Percentiles rank a stretch among this genome's conserved stretches.
Conservation (phyloP, 2,329 filamentous ascomycete species). For the Phialophora tarda region DNA sequence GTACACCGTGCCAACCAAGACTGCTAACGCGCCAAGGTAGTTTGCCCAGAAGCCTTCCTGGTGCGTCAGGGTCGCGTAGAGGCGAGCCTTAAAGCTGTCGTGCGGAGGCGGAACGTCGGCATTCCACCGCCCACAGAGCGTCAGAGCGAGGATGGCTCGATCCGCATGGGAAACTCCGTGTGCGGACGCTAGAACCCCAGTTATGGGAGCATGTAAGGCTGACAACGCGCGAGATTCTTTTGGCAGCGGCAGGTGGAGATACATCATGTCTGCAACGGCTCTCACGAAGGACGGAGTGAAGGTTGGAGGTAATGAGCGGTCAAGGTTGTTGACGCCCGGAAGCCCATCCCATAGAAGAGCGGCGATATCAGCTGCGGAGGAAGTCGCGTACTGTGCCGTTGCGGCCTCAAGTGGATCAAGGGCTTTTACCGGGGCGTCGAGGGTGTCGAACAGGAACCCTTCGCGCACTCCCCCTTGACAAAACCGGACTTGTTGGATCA, state of each 20-base stretch:
- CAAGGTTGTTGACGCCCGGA: conserved; percentile 36
- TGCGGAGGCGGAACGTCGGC: conserved; percentile 44
- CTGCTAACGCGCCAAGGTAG: conserved; percentile 44
- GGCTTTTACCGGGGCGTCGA: conserved; percentile 65
- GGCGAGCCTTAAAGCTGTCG: conserved; percentile 40
- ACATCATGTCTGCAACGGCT: conserved; percentile 45
- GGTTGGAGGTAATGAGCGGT: conserved; percentile 40
- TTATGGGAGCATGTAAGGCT: conserved; percentile 44
- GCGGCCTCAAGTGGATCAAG: conserved; percentile 70
- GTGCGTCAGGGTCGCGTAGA: conserved; percentile 42
- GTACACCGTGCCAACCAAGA: conserved; percentile 43
- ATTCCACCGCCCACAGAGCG: conserved; percentile 45
- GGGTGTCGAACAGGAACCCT: conserved; percentile 70
- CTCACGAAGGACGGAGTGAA: conserved; percentile 42
- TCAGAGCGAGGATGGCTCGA: conserved; percentile 45
- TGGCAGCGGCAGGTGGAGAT: conserved; percentile 43
- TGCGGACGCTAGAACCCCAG: conserved; percentile 44
- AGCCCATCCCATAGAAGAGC: conserved; percentile 58
- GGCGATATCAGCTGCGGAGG: conserved; percentile 54
- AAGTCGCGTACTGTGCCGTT: conserved; percentile 58
- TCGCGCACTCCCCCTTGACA: conserved; percentile 88
- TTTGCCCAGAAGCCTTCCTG: conserved; percentile 47
- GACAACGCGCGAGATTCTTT: conserved; percentile 45
- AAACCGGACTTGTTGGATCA: conserved; percentile 76
- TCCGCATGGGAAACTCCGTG: conserved; percentile 46